Base-by-base conservation (phyloP, 2,329 filamentous ascomycete species). In the Cercospora sesami region DNA sequence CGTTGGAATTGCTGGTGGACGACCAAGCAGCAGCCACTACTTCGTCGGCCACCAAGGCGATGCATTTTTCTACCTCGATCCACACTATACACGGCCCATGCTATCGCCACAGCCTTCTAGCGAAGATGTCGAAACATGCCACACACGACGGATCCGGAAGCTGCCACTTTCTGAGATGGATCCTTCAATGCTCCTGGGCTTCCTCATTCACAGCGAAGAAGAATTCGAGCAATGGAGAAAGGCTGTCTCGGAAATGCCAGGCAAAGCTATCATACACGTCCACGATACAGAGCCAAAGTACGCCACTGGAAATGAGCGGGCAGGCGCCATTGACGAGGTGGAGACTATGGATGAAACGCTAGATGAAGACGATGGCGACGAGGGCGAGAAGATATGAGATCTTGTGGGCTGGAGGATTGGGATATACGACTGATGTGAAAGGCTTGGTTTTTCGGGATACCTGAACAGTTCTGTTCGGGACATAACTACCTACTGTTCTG, bases 161-260 rank as follows among this genome's bases (percentile, higher is more conserved):
- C 85, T 99, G 31, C 90, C 95, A 73, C 86, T 99, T 60, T 89
- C 89, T 68, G 94, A 98, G 76, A 95, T 99, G 92, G 95, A 99
- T 75, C 95, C 95, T 0, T 97, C 93, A 76, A 99, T 99, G 95
- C 82, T 99, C 51, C 92, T 99, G 72, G 94, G 93, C 4, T 98
- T 98, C 75, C 81, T 99, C 39, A 93, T 99, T 69, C 87, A 86
- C 48, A 88, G 91, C 67, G 89, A 94, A 73, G 86, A 89, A 53
- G 95, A 99, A 73, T 98, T 94, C 90, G 81, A 86, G 45, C 86
- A 88, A 63, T 98, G 94, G 94, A 90, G 92, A 75, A 83, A 86
- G 67, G 86, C 68, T 18, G 68, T 77, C 1, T 68, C 68, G 8
- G 73, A 68, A 36, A 70, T 70, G 88, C 91, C 8, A 73, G 91